Evolutionary conservation across 2,329 filamentous ascomycete species (phyloP).

Genomic region (Mycogone perniciosa): DNA sequence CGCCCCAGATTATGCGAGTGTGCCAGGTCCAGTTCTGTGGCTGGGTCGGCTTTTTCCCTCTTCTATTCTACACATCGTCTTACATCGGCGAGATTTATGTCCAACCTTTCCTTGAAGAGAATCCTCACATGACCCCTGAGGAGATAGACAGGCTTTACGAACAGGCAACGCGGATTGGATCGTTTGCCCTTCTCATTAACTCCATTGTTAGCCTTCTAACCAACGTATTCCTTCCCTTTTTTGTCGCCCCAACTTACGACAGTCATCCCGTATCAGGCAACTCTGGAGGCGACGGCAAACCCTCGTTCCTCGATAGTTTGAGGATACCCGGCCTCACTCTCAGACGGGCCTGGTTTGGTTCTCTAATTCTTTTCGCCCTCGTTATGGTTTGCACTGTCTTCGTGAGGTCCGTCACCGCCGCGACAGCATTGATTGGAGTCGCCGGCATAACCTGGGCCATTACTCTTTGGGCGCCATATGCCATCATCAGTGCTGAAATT

Average conservation of each 20-base stretch:
- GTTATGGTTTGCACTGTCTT: conserved; percentile 82
- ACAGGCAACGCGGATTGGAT: conserved; percentile 76
- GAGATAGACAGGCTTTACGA: conserved; percentile 80
- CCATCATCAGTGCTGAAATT: conserved; percentile 90
- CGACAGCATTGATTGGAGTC: conserved; percentile 70
- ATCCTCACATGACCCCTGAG: conserved; percentile 68
- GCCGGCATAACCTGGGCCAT: conserved; percentile 90
- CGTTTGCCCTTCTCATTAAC: conserved; percentile 83
- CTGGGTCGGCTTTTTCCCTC: conserved; percentile 94
- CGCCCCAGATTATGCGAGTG: conserved; percentile 74
- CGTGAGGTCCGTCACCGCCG: conserved; percentile 62
- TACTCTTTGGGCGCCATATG: conserved; percentile 91
- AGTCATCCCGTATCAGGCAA: conserved; percentile 29
- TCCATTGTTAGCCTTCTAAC: conserved; percentile 76
- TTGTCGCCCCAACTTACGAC: conserved; percentile 76
- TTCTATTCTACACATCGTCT: conserved; percentile 90
- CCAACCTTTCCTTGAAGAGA: conserved; percentile 68
- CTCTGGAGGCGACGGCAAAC: conserved; percentile 25
- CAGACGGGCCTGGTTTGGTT: conserved; percentile 78
- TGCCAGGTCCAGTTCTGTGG: conserved; percentile 79
- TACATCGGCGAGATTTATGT: conserved; percentile 92
- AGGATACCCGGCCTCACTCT: conserved; percentile 80
- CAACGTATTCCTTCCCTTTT: conserved; percentile 77
- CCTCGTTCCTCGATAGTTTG: conserved; percentile 51
- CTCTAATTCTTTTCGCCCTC: conserved; percentile 73